Conservation (phyloP, 192 early-diverging fungal genomes). For the Backusella sp. region DNA sequence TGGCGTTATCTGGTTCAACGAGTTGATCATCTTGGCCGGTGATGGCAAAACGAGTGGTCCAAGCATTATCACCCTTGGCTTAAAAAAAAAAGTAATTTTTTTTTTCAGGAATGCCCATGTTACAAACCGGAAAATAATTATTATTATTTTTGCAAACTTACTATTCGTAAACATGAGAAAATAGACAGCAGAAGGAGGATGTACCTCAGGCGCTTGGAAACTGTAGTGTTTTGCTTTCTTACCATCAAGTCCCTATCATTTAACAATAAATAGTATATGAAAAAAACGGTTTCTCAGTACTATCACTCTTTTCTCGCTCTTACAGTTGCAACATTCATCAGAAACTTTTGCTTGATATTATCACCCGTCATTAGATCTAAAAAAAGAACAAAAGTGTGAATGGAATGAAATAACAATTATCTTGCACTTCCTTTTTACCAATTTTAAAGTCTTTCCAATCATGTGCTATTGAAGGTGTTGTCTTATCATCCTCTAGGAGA, state of each 20-base stretch:
- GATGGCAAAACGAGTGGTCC: slow-evolving; percentile 42
- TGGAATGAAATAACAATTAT: not conserved
- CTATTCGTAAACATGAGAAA: slow-evolving; percentile 42
- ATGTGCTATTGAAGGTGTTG: not conserved
- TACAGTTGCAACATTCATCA: slow-evolving; percentile 34
- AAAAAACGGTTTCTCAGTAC: not conserved
- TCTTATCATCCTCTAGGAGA: slow-evolving; percentile 20
- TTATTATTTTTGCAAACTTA: not conserved
- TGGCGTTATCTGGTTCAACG: slow-evolving; percentile 13
- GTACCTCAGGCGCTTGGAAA: slow-evolving; percentile 28
- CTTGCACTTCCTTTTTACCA: slow-evolving; percentile 12
- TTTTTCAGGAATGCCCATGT: too few relatives aligned
- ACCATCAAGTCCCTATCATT: slow-evolving; percentile 24
- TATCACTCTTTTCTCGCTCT: not conserved
- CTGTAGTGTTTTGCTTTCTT: not conserved
- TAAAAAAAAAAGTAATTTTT: not conserved
- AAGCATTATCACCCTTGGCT: slow-evolving; percentile 18
- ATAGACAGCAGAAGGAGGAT: slow-evolving; percentile 35
- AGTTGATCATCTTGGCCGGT: slow-evolving; percentile 9
- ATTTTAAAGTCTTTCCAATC: slow-evolving; percentile 33
- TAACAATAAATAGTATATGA: not conserved
- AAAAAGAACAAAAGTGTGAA: not conserved
- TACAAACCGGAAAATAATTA: not conserved
- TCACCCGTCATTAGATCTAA: slow-evolving; percentile 45
- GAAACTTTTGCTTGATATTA: slow-evolving; percentile 23